Evolutionary conservation across 495 filamentous ascomycete genomes (phyloP).

Genomic region (Sporormia fimetaria): DNA sequence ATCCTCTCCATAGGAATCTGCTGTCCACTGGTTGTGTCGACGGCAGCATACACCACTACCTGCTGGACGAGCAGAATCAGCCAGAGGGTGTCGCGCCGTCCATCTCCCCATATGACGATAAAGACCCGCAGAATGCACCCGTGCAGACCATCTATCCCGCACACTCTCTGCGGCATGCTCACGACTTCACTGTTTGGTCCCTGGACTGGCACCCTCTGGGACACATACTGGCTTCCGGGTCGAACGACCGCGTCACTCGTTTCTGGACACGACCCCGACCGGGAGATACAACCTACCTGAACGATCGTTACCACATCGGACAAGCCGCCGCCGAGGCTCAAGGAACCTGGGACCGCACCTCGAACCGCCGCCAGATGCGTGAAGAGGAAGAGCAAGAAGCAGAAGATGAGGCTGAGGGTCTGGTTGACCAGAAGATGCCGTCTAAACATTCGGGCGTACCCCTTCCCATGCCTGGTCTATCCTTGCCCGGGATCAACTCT

Average conservation of each 20-base stretch:
- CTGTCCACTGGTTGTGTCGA: conserved; percentile 87
- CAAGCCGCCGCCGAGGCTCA: conserved; percentile 86
- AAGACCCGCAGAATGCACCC: conserved; percentile 63
- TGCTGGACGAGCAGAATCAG: conserved; percentile 81
- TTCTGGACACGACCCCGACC: conserved; percentile 90
- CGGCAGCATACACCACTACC: conserved; percentile 80
- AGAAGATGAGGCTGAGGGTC: conserved; percentile 81
- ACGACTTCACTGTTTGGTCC: conserved; percentile 91
- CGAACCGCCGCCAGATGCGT: conserved; percentile 63
- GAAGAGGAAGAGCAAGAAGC: conserved; percentile 88
- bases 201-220: conserved; percentile 95
- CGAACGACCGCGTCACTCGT: conserved; percentile 89
- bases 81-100: conserved; percentile 55
- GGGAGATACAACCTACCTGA: conserved; percentile 70
- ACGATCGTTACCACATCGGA: conserved; percentile 88
- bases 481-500: conserved; percentile 36
- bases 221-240: conserved; percentile 95
- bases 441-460: conserved; percentile 35
- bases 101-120: conserved; percentile 69
- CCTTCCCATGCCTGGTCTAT: conserved; percentile 36
- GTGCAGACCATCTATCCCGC: conserved; percentile 82
- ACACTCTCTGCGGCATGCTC: conserved; percentile 72
- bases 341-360: conserved; percentile 80
- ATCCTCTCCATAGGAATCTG: conserved; percentile 77
- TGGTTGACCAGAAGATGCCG: conserved; percentile 90